Conservation (phyloP, 495 filamentous ascomycete species). For the Penicillium cosmopolitanum region DNA sequence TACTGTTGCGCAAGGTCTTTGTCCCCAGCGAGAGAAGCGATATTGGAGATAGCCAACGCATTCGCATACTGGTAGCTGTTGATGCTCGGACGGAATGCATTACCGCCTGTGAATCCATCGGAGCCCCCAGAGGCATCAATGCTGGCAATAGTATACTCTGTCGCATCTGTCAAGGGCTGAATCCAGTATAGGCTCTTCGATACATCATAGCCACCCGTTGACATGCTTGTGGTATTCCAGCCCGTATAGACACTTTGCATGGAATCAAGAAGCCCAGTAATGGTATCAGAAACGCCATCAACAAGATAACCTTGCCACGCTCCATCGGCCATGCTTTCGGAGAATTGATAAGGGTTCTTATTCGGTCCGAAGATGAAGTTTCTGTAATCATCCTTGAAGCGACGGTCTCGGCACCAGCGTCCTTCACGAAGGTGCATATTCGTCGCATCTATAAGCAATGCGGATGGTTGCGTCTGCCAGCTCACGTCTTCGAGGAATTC, state of each 20-base stretch:
- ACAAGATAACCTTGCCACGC: conserved; percentile 37
- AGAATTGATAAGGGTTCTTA: conserved; percentile 28
- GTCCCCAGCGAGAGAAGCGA: conserved; percentile 28
- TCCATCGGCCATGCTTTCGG: conserved; percentile 29
- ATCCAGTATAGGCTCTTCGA: conserved; percentile 32
- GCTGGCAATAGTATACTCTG: conserved; percentile 37
- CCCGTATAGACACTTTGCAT: conserved; percentile 27
- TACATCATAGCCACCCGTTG: conserved; percentile 24
- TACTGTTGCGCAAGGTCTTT: conserved; percentile 22
- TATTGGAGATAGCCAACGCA: conserved; percentile 32
- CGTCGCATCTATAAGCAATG: conserved; percentile 29
- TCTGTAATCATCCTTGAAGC: conserved; percentile 33
- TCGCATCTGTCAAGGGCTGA: conserved; percentile 33
- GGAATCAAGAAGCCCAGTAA: conserved; percentile 21
- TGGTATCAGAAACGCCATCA: conserved; percentile 26
- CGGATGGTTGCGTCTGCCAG: conserved; percentile 30
- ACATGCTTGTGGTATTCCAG: conserved; percentile 26
- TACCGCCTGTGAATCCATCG: conserved; percentile 33
- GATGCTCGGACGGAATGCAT: conserved; percentile 35
- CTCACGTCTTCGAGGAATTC: conserved; percentile 37
- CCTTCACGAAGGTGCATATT: conserved; percentile 36
- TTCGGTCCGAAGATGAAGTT: conserved; percentile 26
- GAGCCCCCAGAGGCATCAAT: conserved; percentile 30
- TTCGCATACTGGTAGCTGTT: conserved; percentile 40
- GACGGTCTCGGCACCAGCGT: conserved; percentile 36